Base-by-base conservation (phyloP, 2,329 filamentous ascomycete species). In the Septoria petroselini region DNA sequence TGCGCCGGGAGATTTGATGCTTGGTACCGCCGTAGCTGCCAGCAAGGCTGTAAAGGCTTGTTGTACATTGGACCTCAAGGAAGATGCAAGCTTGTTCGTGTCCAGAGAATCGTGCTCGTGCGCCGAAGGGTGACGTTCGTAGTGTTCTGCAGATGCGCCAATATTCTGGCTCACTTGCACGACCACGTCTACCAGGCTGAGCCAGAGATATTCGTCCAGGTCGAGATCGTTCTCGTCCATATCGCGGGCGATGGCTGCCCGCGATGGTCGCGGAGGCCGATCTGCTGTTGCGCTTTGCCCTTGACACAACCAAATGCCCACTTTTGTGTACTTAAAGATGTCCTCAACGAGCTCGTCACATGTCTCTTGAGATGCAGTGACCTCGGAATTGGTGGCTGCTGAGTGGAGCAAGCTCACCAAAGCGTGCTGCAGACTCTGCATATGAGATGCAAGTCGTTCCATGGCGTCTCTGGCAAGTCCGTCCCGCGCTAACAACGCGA, bases 291-390 rank as follows among this genome's bases (percentile, higher is more conserved):
- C 87, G 41, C 82, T 88, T 65, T 95, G 89, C 1, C 85, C 83
- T 69, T 94, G 88, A 61, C 93, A 97, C 9, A 98, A 75, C 93
- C 93, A 98, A 42, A 95, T 91, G 11, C 94, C 93, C 1, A 98
- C 88, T 57, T 90, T 85, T 1, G 85, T 83, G 69, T 95, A 97
- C 66, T 95, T 96, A 54, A 94, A 84, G 14, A 98, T 73, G 0
- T 85, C 83, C 50, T 82, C 80, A 3, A 95, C 76, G 1, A 95
- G 76, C 49, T 91, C 85, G 48, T 85, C 80, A 0, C 85, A 81
- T 0, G 86, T 80, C 55, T 85, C 81, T 52, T 83, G 79, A 2
- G 84, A 77, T 40, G 76, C 78, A 1, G 73, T 69, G 1, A 76
- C 72, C 48, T 85, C 78, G 1, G 76, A 75, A 21, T 78, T 77